Evolutionary conservation across 2,329 filamentous ascomycete genomes (phyloP).

Genomic region (Teratosphaeria destructans): DNA sequence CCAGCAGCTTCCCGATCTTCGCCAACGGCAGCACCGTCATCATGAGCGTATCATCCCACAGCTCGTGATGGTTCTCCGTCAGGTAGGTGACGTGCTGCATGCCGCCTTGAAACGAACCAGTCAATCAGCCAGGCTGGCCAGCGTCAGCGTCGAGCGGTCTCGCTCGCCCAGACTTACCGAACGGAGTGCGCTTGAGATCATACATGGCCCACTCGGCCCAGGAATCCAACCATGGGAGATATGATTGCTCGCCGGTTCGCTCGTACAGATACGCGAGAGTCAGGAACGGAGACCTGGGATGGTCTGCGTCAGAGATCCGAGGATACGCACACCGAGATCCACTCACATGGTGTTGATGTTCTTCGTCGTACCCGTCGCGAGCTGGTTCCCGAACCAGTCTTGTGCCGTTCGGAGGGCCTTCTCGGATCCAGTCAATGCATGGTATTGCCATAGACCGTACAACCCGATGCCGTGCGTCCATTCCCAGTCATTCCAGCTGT

Average conservation of each 20-base stretch:
- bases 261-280: slow-evolving; percentile 72
- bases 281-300: slow-evolving; percentile 63
- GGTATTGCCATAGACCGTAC: slow-evolving; percentile 75
- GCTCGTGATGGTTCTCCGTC: slow-evolving; percentile 59
- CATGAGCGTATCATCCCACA: slow-evolving; percentile 83
- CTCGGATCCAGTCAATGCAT: slow-evolving; percentile 56
- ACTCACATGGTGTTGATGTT: slow-evolving; percentile 75
- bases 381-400: slow-evolving; percentile 61
- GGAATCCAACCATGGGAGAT: slow-evolving; percentile 65
- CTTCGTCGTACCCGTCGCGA: slow-evolving; percentile 64
- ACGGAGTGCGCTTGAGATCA: slow-evolving; percentile 60
- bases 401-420: slow-evolving; percentile 56
- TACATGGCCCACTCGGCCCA: slow-evolving; percentile 80
- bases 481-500: slow-evolving; percentile 68
- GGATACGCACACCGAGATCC: slow-evolving; percentile 62
- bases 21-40: slow-evolving; percentile 75
- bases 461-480: slow-evolving; percentile 55
- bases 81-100: slow-evolving; percentile 71
- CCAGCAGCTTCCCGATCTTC: slow-evolving; percentile 64
- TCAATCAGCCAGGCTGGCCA: neutral
- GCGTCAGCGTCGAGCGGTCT: neutral
- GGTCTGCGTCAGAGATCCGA: slow-evolving; percentile 75
- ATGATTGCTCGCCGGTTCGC: slow-evolving; percentile 56
- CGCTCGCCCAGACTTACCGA: slow-evolving; percentile 14
- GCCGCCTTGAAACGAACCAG: slow-evolving; percentile 36